Evolutionary conservation across 176 grass and related monocot species (phyloP), one percentile per base, ranked within the genome.

Genomic region (Triticum dicoccoides): DNA sequence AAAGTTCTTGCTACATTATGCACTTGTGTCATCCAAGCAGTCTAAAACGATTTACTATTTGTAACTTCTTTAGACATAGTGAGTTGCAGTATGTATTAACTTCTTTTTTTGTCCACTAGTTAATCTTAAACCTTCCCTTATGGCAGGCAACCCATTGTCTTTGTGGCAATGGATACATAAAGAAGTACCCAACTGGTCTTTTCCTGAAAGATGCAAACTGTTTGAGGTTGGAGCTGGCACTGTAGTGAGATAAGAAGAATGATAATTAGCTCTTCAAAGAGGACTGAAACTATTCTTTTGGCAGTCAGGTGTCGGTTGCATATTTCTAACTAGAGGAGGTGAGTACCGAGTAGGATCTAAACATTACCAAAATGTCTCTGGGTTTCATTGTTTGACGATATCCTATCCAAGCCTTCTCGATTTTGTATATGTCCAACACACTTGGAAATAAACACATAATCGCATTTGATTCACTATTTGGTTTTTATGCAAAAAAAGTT

Each of bases 161-260:
- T 17, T 94, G 94, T 85, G 97, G 97, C 67, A 42, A 98, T 47
- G 97, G 94, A 27, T 98, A 98, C 54, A 95, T 94, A 76, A 42
- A 42, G 41, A 42, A 42, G 94, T 42, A 42, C 41, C 9, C 97
- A 59, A 91, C 94, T 18, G 97, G 94, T 75, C 92, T 92, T 64
- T 90, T 99, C 74, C 86, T 99, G 80, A 96, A 94, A 96, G 90
- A 96, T 90, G 97, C 97, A n/a, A 98, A 82, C 52, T 96, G 32
- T 99, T 94, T 85, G 94, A 99, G 89, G 96, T 99, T 72, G 94
- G 97, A 86, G 94, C 97, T 62, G 97, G 94, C n/a, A 99, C 92
- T 77, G 41, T 42, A 98, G 97, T 78, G 97, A 96, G 87, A 89
- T 91, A 78, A 94, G 92, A 42, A 42, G 41, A 91, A 90, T 99